A percentile compares a stretch with the other conserved stretches of the same genome.
Conservation (phyloP, 257 asterid genomes). For the Buddleja alternifolia region DNA sequence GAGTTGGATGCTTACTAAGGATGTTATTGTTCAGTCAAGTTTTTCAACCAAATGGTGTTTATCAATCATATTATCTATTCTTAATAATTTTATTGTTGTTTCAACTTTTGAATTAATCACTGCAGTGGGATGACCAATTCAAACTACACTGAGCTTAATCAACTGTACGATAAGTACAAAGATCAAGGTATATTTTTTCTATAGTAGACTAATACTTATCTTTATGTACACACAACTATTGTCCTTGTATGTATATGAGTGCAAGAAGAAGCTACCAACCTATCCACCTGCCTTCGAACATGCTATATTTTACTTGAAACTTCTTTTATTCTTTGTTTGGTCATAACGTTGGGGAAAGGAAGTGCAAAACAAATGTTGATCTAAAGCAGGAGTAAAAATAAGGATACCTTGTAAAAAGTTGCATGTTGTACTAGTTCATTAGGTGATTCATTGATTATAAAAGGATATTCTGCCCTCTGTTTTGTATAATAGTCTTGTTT, state of each 20-base stretch:
- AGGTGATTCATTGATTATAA: background rate
- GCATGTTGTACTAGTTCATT: background rate
- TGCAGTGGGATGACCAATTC: constrained; percentile 91
- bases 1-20: background rate
- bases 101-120: constrained; percentile 13
- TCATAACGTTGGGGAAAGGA: constrained; percentile 10
- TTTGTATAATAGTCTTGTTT: background rate
- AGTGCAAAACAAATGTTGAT: background rate
- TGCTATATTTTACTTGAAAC: background rate
- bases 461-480: background rate
- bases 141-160: constrained; percentile 76
- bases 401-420: background rate
- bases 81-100: constrained; percentile 8
- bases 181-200: constrained; percentile 56
- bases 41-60: background rate
- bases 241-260: background rate
- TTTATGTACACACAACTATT: background rate
- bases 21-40: background rate
- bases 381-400: background rate
- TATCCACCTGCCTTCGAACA: background rate
- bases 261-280: background rate
- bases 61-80: background rate
- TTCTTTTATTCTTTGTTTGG: background rate
- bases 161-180: constrained; percentile 64
- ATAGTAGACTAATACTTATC: background rate